Evolutionary conservation across 352 stramenopile species (phyloP).

Genomic region (Phytophthora litchii): DNA sequence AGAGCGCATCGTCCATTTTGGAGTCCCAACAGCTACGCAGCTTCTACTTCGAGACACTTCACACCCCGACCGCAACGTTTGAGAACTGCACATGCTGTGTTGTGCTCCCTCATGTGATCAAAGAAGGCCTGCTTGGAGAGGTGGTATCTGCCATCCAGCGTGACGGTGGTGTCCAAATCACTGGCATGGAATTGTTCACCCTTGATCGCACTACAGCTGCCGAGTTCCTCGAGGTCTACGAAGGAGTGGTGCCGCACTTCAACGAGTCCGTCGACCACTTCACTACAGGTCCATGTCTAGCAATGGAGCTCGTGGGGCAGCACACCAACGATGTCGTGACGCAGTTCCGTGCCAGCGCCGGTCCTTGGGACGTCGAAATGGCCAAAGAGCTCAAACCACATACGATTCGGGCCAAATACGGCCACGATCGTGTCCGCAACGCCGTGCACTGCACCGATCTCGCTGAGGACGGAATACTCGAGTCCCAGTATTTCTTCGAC

Average conservation of each 20-base stretch:
- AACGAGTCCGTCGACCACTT: conserved; percentile 91
- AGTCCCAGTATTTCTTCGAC: conserved; percentile 95
- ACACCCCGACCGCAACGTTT: conserved; percentile 73
- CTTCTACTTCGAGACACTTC: conserved; percentile 67
- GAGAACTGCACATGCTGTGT: conserved; percentile 93
- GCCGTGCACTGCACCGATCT: conserved; percentile 95
- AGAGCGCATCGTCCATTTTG: conserved; percentile 53
- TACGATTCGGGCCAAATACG: conserved; percentile 91
- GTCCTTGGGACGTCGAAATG: conserved; percentile 93
- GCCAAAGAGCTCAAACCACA: conserved; percentile 91
- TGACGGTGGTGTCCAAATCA: conserved; percentile 71
- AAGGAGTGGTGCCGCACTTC: conserved; percentile 93
- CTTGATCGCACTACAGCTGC: conserved; percentile 86
- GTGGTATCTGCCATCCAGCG: conserved; percentile 87
- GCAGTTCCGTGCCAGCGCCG: conserved; percentile 84
- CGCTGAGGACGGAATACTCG: conserved; percentile 87
- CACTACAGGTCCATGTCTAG: conserved; percentile 86
- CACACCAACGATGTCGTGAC: conserved; percentile 57
- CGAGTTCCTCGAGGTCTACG: conserved; percentile 93
- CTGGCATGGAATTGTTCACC: conserved; percentile 89
- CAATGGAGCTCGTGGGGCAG: conserved; percentile 86
- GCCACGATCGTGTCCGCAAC: conserved; percentile 87
- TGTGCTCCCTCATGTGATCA: conserved; percentile 93
- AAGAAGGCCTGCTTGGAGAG: conserved; percentile 75
- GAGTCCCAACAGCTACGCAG: conserved; percentile 62